Base-by-base conservation (phyloP, 805 yeast genomes). In the Saturnispora gosingensis region DNA sequence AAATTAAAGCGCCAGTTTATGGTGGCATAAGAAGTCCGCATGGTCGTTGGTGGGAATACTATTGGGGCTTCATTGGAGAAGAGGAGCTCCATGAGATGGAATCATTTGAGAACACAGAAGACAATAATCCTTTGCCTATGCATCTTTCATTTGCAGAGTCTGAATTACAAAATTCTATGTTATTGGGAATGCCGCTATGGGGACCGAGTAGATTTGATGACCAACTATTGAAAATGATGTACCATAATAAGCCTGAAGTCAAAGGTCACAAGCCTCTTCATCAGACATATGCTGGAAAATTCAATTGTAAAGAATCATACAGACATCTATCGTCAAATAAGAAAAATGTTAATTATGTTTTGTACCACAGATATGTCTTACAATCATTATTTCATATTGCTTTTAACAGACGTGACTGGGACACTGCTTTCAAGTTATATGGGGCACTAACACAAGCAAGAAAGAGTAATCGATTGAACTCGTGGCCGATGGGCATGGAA, bases 81-180 rank as follows among this genome's bases (percentile, higher is more conserved):
- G 51, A 49, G 38, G 44, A 24, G 13, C 25, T 49, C 11, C 27
- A 24, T n/a, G 46, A 43, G 16, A 49, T 49, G 51, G 38, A 35
- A 13, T 10, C 11, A 5, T 43, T 40, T 43, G 47, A 25, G 4
- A 49, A 49, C n/a, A 46, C 24, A 4, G 36, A n/a, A 10, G 5
- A 9, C 16, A 49, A 49, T 28, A 5, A 3, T 18, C 51, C 51
- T 15, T 22, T 49, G 16, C 22, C 27, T 16, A 22, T 35, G 16
- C 20, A 40, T 13, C n/a, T 16, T 9, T 30, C 43, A 8, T 35
- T n/a, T 11, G 11, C 25, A 5, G 25, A 16, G 5, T 30, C 38
- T 11, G n/a, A 43, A 20, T 11, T 49, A 13, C 18, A 43, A 5
- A 36, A 44, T 22, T 20, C 18, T 18, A 25, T 39, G 22, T 8